Evolutionary conservation across 129 eudicot genomes (phyloP), one percentile per base, ranked within the genome.

Genomic region (Oenanthe sinensis): DNA sequence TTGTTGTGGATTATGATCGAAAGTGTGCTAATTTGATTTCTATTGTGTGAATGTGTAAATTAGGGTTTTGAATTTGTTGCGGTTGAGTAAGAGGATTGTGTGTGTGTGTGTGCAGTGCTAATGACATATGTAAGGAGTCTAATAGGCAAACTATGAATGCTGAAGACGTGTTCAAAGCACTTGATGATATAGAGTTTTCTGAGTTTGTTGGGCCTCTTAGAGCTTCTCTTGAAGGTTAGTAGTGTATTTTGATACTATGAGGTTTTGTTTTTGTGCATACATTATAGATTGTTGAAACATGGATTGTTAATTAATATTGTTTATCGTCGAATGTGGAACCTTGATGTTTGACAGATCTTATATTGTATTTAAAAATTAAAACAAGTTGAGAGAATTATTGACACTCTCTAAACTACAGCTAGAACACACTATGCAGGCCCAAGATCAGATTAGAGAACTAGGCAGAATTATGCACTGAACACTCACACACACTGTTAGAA

Each of bases 41-140:
- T 30, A 13, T 67, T 67, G 37, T 30, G 5, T 63, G 17, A 12
- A 63, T 63, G 8, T 65, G 42, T 30, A 30, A 67, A 14, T 60
- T 67, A 30, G 43, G 72, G 22, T 26, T 67, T 30, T 30, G 22
- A 60, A 58, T 58, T 58, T 55, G n/a, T 2, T 46, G 1, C 12
- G 14, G 14, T 48, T 33, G 36, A 17, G n/a, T 16, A 5, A 50
- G 19, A 50, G 58, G 58, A 50, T 20, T 50, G n/a, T 50, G 5
- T 8, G 20, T 14, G 20, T 48, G 54, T 60, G 0, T 60, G 68
- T 87, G 76, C 87, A 92, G 97, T 83, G 98, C 98, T 30, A 89
- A 94, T 83, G 98, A 94, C 69, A 81, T 91, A 81, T 91, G 97
- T 78, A 91, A 87, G 90, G 98, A 94, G 83, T 85, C 98, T 9